Conservation (phyloP, 2,329 filamentous ascomycete genomes). For the Aspergillus eucalypticola region DNA sequence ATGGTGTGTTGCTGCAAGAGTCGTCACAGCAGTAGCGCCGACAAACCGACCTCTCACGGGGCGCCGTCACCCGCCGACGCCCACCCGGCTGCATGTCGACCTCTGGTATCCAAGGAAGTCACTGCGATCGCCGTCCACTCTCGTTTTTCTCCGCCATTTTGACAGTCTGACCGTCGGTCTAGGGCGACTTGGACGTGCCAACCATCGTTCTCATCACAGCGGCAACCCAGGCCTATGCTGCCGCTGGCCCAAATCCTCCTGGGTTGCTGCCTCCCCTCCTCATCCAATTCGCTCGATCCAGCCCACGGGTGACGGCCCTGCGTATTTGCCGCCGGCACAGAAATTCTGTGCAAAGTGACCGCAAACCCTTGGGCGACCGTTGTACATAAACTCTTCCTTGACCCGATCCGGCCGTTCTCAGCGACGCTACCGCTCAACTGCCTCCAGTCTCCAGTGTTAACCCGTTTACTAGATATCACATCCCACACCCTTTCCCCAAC, state of each 20-base stretch:
- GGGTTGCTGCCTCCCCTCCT: not conserved
- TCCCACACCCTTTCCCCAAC: not conserved
- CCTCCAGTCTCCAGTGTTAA: too few relatives aligned
- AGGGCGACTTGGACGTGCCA: not conserved
- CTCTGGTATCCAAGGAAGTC: not conserved
- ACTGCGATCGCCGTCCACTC: not conserved
- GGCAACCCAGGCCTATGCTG: not conserved
- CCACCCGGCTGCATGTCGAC: not conserved
- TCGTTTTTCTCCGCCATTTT: not conserved
- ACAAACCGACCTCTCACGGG: not conserved
- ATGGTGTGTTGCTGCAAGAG: not conserved
- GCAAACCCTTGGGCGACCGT: not conserved
- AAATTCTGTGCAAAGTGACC: not conserved
- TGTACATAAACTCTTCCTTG: not conserved
- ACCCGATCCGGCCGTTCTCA: not conserved
- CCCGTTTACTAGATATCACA: too few relatives aligned
- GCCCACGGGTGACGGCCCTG: not conserved
- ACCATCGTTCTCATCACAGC: not conserved
- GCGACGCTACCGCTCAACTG: not conserved
- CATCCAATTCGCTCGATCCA: not conserved
- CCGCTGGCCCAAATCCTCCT: not conserved
- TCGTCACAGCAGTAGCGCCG: not conserved
- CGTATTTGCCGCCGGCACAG: not conserved
- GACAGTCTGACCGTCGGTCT: not conserved
- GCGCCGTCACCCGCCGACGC: not conserved